Evolutionary conservation across 2,329 filamentous ascomycete species (phyloP).

Genomic region (Knoxdaviesia proteae): DNA sequence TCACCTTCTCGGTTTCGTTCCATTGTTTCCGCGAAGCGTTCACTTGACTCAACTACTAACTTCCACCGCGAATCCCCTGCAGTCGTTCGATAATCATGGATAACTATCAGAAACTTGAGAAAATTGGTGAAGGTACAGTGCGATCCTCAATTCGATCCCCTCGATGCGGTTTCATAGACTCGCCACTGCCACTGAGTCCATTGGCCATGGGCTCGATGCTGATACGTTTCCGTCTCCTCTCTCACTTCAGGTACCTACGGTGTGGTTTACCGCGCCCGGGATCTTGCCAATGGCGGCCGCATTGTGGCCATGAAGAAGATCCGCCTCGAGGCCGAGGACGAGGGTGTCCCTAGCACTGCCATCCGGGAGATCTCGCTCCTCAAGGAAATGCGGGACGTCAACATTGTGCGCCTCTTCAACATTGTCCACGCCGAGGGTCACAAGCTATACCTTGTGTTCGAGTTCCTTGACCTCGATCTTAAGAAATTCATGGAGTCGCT

Average conservation of each 20-base stretch:
- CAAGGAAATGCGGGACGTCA: conserved; percentile 85
- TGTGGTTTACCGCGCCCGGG: conserved; percentile 84
- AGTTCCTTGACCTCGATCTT: conserved; percentile 76
- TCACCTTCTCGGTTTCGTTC: no score
- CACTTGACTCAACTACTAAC: no score
- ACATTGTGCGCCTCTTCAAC: conserved; percentile 73
- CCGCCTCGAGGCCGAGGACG: conserved; percentile 82
- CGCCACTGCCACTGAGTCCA: neutral
- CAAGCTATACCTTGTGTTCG: conserved; percentile 84
- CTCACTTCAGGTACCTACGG: conserved; percentile 57
- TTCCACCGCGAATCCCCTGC: no score
- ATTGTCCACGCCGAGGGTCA: conserved; percentile 89
- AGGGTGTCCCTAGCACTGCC: conserved; percentile 78
- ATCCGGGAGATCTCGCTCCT: conserved; percentile 87
- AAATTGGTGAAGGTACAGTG: conserved; percentile 73
- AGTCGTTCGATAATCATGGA: conserved; percentile 38
- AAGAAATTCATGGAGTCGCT: conserved; percentile 95
- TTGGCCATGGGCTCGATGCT: neutral
- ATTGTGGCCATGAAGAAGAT: conserved; percentile 94
- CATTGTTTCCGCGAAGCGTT: no score
- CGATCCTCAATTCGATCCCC: neutral
- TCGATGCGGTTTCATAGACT: neutral
- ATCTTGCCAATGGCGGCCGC: conserved; percentile 60
- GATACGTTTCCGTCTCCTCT: conserved; percentile 1
- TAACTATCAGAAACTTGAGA: conserved; percentile 92